Percentiles rank a stretch among this genome's conserved stretches.
Evolutionary conservation across 192 early-diverging fungal species (phyloP).

Genomic region (Bifiguratus adelaidae): DNA sequence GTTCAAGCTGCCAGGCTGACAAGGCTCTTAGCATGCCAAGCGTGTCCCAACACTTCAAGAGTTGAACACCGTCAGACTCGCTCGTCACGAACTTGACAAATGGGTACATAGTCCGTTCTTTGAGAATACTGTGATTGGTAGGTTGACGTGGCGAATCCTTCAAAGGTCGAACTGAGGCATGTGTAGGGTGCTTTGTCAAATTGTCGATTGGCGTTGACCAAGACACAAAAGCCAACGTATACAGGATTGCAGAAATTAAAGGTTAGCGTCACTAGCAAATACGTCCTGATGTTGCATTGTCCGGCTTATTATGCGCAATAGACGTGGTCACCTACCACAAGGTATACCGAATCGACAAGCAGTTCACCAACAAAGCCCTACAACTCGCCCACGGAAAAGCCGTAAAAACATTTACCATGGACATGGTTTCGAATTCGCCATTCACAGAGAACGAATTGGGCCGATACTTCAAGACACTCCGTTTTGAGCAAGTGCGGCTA

Average conservation of each 20-base stretch:
- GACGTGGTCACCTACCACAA: conserved; percentile 28
- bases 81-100: conserved; percentile 54
- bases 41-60: conserved; percentile 49
- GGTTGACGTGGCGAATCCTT: not conserved
- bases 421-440: conserved; percentile 62
- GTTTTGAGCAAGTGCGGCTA: conserved; percentile 30
- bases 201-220: conserved; percentile 47
- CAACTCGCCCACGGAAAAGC: conserved; percentile 57
- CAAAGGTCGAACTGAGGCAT: too few relatives aligned
- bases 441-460: conserved; percentile 52
- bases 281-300: not conserved
- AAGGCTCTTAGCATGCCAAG: conserved; percentile 9
- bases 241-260: conserved; percentile 42
- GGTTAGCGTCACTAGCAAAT: conserved; percentile 6
- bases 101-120: conserved; percentile 70
- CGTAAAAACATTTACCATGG: conserved; percentile 61
- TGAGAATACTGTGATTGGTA: conserved; percentile 45
- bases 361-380: conserved; percentile 53
- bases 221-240: conserved; percentile 39
- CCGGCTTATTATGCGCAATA: not conserved
- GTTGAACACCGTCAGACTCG: conserved; percentile 44
- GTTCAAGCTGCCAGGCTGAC: conserved; percentile 4
- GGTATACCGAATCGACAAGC: conserved; percentile 48
- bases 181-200: conserved; percentile 48
- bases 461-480: conserved; percentile 38